phyloP scores from a whole-genome alignment of 768 basidiomycete genomes.

The Exsudoporus frostii region DNA sequence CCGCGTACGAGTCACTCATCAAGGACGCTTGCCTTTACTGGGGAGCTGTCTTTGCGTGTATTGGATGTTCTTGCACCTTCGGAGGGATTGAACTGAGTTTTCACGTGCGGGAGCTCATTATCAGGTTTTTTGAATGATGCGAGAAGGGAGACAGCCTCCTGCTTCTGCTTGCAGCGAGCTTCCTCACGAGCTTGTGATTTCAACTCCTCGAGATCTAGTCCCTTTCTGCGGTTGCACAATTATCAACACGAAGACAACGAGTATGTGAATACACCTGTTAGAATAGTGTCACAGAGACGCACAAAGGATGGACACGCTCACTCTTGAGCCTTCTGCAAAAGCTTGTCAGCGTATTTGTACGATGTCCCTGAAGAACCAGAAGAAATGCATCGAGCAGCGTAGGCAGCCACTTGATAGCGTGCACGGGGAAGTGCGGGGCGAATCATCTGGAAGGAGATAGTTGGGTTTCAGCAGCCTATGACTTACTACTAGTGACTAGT shows the following conservation, averaged over 20 bases:
- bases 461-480: too few relatives aligned
- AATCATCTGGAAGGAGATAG: slow-evolving; percentile 1
- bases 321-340: slow-evolving; percentile 62
- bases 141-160: slow-evolving; percentile 15
- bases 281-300: slow-evolving; percentile 9
- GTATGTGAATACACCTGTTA: slow-evolving; percentile 15
- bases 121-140: slow-evolving; percentile 14
- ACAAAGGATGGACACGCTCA: slow-evolving; percentile 37
- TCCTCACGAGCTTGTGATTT: slow-evolving; percentile 28
- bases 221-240: slow-evolving; percentile 36
- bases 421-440: neutral
- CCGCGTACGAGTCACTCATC: neutral
- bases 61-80: slow-evolving; percentile 7
- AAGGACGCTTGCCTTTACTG: slow-evolving; percentile 51
- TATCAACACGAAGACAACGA: slow-evolving; percentile 3
- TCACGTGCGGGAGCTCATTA: slow-evolving; percentile 3
- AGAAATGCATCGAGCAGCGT: slow-evolving; percentile 14
- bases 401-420: neutral
- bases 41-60: slow-evolving; percentile 60
- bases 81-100: slow-evolving; percentile 1
- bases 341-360: slow-evolving; percentile 65
- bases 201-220: slow-evolving; percentile 40
- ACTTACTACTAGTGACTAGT: too few relatives aligned
- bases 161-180: slow-evolving; percentile 32
- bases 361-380: neutral